Base-by-base conservation (phyloP, 2,329 filamentous ascomycete species). In the Trichoderma harzianum region DNA sequence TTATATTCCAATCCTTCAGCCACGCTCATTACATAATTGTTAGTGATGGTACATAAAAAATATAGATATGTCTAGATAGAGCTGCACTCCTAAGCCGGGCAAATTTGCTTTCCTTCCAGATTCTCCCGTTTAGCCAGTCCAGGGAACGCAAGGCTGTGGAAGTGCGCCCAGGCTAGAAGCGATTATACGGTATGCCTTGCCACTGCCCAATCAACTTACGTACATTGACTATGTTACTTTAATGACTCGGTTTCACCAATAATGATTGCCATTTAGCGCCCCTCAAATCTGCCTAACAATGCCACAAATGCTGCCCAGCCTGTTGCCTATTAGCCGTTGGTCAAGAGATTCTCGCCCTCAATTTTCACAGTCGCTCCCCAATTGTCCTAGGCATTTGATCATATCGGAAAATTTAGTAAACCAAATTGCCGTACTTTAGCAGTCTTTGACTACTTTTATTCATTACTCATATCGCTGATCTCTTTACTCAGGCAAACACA, bases 41-140 rank as follows among this genome's bases (percentile, higher is more conserved):
- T n/a, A 1, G 36, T 43, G 36, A 43, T 18, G 7, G 7, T 43
- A 18, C 7, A n/a, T 43, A 18, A 0, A n/a, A 10, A 43, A n/a
- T 43, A n/a, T 10, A n/a, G 39, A 39, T 1, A 39, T 6, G 0
- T 39, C 16, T 39, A 39, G 36, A 39, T 18, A 39, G 18, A 39
- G 0, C 16, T 39, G 16, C 0, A 39, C 36, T 39, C 18, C 18
- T 39, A 0, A 0, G 0, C 7, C 4, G 7, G 7, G 36, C 16
- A 18, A 18, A 8, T 18, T 39, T 39, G 36, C 18, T 18, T 8
- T 1, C 6, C 3, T 18, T 39, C 16, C n/a, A n/a, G n/a, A 1
- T 39, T 39, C 36, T 18, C 36, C 16, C 8, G 36, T 39, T 2
- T 16, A 39, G 7, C 36, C 43, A 21, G n/a, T 51, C 21, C 8